Evolutionary conservation across 495 filamentous ascomycete species (phyloP).

Genomic region (Penicillium verhagenii): DNA sequence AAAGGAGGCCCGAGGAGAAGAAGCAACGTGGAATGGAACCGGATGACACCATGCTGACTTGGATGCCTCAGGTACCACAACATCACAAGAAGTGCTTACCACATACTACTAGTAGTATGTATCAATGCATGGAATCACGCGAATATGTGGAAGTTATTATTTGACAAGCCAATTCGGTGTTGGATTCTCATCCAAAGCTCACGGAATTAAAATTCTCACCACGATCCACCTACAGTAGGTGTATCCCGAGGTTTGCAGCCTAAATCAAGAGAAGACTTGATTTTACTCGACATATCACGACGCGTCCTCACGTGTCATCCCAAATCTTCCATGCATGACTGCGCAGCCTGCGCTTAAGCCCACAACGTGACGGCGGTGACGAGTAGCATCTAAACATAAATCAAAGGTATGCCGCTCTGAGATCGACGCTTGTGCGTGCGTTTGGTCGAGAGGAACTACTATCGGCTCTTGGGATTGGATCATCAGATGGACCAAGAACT

Average conservation of each 20-base stretch:
- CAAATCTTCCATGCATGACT: background rate
- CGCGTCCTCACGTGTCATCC: background rate
- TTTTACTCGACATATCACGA: too few species aligned
- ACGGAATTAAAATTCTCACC: background rate
- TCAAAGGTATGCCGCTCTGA: background rate
- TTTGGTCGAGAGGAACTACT: background rate
- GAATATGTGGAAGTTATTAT: too few species aligned
- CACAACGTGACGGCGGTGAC: background rate
- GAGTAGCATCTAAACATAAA: background rate
- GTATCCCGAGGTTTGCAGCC: too few species aligned
- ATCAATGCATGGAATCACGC: too few species aligned
- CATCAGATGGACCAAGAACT: background rate
- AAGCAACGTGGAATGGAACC: too few species aligned
- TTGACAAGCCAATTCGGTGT: background rate
- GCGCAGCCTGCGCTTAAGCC: background rate
- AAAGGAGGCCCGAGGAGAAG: too few species aligned
- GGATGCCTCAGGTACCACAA: too few species aligned
- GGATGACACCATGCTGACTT: too few species aligned
- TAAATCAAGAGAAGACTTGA: too few species aligned
- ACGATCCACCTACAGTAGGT: too few species aligned
- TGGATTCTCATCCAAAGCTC: background rate
- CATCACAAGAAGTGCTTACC: too few species aligned
- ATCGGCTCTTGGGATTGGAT: background rate
- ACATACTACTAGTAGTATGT: too few species aligned
- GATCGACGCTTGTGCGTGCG: background rate